Evolutionary conservation across 2,329 filamentous ascomycete genomes (phyloP).

Genomic region (Acephala macrosclerotiorum): DNA sequence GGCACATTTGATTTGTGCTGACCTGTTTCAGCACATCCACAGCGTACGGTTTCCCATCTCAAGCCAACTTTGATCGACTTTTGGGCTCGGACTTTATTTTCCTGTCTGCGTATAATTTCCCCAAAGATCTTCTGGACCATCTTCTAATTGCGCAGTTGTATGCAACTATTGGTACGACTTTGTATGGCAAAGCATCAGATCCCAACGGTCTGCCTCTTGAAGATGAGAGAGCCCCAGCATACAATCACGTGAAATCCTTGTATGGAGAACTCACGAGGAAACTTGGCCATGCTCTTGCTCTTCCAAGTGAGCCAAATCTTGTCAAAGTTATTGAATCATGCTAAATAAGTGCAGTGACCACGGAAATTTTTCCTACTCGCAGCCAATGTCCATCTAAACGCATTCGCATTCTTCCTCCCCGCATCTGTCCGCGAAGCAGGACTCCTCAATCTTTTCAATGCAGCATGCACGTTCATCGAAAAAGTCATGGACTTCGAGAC

Average conservation of each 20-base stretch:
- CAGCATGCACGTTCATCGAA: slow-evolving; percentile 40
- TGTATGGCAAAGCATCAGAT: slow-evolving; percentile 63
- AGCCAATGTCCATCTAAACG: slow-evolving; percentile 30
- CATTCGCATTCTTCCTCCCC: slow-evolving; percentile 38
- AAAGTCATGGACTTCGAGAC: slow-evolving; percentile 30
- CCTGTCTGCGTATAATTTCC: not conserved
- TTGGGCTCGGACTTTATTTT: not conserved
- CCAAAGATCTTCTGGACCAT: not conserved
- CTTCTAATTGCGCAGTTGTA: not conserved
- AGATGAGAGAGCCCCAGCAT: not conserved
- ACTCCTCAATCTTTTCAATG: slow-evolving; percentile 54
- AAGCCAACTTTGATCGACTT: slow-evolving; percentile 50
- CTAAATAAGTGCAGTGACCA: slow-evolving; percentile 23
- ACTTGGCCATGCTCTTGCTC: not conserved
- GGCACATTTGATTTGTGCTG: not conserved
- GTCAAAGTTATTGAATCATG: not conserved
- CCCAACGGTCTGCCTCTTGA: not conserved
- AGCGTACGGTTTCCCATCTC: slow-evolving; percentile 72
- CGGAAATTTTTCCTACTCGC: slow-evolving; percentile 32
- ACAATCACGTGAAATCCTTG: not conserved
- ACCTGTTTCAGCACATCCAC: slow-evolving; percentile 60
- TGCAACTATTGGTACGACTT: slow-evolving; percentile 43
- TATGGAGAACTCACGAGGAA: not conserved
- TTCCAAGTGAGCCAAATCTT: not conserved
- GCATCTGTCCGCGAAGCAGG: slow-evolving; percentile 51